Evolutionary conservation across 768 basidiomycete genomes (phyloP).

Genomic region (Galerina sulciceps): DNA sequence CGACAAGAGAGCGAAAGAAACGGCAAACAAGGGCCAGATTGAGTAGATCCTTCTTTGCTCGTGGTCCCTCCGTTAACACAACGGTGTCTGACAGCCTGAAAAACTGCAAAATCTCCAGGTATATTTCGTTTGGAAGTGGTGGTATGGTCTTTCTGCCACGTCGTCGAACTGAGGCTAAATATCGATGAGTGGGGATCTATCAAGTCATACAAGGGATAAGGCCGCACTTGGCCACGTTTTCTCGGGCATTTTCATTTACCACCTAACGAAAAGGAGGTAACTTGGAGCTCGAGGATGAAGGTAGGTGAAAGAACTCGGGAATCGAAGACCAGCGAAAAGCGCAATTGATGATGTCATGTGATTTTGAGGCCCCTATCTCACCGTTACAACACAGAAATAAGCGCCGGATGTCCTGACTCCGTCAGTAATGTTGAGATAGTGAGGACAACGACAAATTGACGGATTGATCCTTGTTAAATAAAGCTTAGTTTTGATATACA

Average conservation of each 20-base stretch:
- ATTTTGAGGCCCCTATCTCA: too few species aligned
- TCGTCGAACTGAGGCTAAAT: conserved; percentile 22
- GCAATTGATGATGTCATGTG: too few species aligned
- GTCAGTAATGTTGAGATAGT: too few species aligned
- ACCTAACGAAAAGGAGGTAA: too few species aligned
- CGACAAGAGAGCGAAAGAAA: conserved; percentile 41
- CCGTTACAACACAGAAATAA: too few species aligned
- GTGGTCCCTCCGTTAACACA: conserved; percentile 18
- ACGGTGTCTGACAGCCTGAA: conserved; percentile 24
- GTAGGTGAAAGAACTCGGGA: too few species aligned
- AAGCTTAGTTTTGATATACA: too few species aligned
- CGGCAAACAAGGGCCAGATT: conserved; percentile 45
- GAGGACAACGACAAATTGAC: too few species aligned
- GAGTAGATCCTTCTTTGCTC: conserved; percentile 16
- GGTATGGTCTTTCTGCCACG: conserved; percentile 14
- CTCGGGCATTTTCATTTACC: background rate
- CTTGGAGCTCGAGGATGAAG: too few species aligned
- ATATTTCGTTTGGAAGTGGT: conserved; percentile 49
- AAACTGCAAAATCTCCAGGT: conserved; percentile 42
- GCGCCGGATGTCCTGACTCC: too few species aligned
- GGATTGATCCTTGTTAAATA: too few species aligned
- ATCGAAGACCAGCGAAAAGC: too few species aligned
- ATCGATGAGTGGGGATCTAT: background rate
- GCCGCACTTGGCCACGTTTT: conserved; percentile 11
- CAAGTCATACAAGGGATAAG: background rate